Conservation (phyloP, 108 stramenopile species). For the Mediolabrus comicus region DNA sequence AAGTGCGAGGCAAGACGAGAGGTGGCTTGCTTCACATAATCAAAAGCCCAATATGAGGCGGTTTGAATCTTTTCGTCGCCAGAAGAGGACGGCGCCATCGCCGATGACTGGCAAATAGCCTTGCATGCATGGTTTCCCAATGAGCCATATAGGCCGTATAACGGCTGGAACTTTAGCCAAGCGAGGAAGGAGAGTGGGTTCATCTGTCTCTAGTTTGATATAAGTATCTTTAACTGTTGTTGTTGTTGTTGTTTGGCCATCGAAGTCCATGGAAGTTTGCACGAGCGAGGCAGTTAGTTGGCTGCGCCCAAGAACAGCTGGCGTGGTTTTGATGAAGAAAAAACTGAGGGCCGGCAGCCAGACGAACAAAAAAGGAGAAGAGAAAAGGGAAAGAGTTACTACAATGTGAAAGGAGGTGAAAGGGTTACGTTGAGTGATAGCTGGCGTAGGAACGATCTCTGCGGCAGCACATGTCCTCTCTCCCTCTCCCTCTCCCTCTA, state of each 20-base stretch:
- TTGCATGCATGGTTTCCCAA: slow-evolving; percentile 9
- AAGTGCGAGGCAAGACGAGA: slow-evolving; percentile 4
- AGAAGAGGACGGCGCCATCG: neutral
- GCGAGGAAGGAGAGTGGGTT: slow-evolving; percentile 13
- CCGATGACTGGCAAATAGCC: slow-evolving; percentile 8
- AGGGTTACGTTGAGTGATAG: no score
- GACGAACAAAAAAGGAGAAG: no score
- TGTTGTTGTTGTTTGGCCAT: neutral
- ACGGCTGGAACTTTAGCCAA: slow-evolving; percentile 16
- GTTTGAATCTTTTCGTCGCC: slow-evolving; percentile 6
- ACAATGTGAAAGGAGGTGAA: no score
- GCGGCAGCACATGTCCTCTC: no score
- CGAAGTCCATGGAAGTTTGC: neutral
- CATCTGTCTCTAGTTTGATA: slow-evolving; percentile 1
- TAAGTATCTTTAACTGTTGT: neutral
- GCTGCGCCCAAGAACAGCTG: neutral
- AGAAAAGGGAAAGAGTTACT: no score
- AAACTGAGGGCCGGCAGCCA: neutral
- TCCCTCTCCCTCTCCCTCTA: no score
- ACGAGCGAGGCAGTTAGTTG: neutral
- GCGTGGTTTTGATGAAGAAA: neutral
- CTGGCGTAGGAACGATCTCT: no score
- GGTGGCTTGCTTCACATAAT: slow-evolving; percentile 5
- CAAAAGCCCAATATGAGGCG: slow-evolving; percentile 22
- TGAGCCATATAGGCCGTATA: slow-evolving; percentile 5